Evolutionary conservation across 257 asterid species (phyloP).

Genomic region (Paraleonurus japonicus): DNA sequence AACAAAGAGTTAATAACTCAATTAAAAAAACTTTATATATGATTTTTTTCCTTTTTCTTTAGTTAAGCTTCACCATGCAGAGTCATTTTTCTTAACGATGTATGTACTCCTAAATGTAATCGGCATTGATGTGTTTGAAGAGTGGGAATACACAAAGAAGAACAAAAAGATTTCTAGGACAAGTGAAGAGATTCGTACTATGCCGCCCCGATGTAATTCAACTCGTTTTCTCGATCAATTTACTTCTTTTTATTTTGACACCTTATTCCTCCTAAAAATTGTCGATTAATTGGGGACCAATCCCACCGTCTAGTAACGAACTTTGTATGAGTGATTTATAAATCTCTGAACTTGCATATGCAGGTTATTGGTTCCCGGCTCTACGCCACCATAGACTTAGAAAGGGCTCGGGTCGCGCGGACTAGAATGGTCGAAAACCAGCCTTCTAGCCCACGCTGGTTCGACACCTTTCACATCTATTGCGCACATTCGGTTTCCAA

Average conservation of each 20-base stretch:
- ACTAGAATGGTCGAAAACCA: conserved; percentile 47
- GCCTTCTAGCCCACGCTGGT: conserved; percentile 70
- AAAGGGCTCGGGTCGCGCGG: conserved; percentile 67
- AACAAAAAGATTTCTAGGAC: conserved; percentile 39
- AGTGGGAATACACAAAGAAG: conserved; percentile 34
- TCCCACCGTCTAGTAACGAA: too few species aligned
- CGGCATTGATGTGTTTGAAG: conserved; percentile 29
- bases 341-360: not conserved
- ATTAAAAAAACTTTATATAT: too few species aligned
- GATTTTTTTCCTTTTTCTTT: too few species aligned
- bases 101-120: not conserved
- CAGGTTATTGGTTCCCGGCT: conserved; percentile 56
- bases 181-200: conserved; percentile 45
- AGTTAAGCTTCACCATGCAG: not conserved
- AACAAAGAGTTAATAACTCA: not conserved
- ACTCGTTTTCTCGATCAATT: too few species aligned
- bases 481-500: conserved; percentile 69
- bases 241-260: too few species aligned
- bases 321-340: too few species aligned
- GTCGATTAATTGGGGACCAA: too few species aligned
- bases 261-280: too few species aligned
- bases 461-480: conserved; percentile 54
- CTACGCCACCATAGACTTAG: conserved; percentile 77
- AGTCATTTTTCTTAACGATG: not conserved
- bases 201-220: conserved; percentile 57